phyloP scores from a whole-genome alignment of 306 rosid species.

The Arachis hypogaea region DNA sequence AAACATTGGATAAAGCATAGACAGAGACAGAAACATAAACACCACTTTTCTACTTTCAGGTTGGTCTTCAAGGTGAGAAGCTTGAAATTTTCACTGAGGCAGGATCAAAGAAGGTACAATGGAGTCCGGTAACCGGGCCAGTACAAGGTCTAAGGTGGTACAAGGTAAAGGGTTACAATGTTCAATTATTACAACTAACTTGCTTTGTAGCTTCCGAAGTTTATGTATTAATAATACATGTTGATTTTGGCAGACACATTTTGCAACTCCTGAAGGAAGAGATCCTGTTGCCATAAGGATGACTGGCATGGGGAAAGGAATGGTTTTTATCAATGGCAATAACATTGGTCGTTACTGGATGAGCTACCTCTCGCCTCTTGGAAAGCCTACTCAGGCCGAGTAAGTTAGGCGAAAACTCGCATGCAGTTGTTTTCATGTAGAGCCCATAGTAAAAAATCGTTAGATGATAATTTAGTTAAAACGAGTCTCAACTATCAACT shows the following conservation, averaged over 20 bases:
- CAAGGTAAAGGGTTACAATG: conserved; percentile 59
- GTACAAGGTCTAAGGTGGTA: conserved; percentile 69
- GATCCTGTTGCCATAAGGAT: conserved; percentile 72
- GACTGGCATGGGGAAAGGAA: conserved; percentile 86
- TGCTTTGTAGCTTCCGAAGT: too few species aligned
- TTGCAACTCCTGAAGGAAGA: conserved; percentile 69
- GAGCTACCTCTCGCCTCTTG: conserved; percentile 68
- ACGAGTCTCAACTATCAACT: too few species aligned
- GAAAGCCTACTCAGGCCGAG: conserved; percentile 76
- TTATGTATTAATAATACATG: too few species aligned
- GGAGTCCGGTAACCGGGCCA: conserved; percentile 50
- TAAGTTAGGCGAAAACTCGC: conserved; percentile 37
- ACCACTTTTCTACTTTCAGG: conserved; percentile 45
- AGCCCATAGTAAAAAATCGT: too few species aligned
- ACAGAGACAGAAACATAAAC: too few species aligned
- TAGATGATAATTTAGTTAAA: too few species aligned
- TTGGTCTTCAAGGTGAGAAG: conserved; percentile 71
- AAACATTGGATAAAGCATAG: too few species aligned
- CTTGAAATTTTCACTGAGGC: conserved; percentile 46
- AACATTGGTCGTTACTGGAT: conserved; percentile 87
- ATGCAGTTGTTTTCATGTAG: too few species aligned
- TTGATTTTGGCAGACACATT: conserved; percentile 54
- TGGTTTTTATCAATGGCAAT: conserved; percentile 79
- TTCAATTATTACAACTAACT: neutral
- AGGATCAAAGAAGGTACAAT: conserved; percentile 66